These are phyloP conservation scores for Colletotrichum echinochloae DNA, from an alignment of 2,329 filamentous ascomycete genomes.

Conservation along the genomic window DNA sequence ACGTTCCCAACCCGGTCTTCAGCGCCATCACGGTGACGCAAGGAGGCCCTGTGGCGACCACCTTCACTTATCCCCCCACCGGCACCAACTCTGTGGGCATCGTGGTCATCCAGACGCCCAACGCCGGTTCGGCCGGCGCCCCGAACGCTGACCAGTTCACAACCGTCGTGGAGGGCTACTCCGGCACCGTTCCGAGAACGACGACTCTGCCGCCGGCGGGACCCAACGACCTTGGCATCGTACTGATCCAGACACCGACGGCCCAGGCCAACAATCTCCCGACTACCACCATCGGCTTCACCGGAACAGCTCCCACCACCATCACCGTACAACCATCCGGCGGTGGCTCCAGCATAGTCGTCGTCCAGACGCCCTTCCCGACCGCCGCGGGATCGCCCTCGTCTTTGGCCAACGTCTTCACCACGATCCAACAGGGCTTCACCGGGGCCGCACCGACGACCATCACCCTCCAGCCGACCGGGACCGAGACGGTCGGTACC, in stretches of 20 bases:
- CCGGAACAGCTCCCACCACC: constrained; percentile 20
- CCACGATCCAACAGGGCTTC: constrained; percentile 25
- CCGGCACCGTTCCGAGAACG: constrained; percentile 20
- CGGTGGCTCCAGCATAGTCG: constrained; percentile 33
- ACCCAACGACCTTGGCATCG: constrained; percentile 18
- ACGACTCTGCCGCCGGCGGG: constrained; percentile 28
- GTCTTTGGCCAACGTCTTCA: constrained; percentile 13
- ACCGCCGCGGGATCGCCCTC: neutral
- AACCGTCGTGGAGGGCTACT: constrained; percentile 25
- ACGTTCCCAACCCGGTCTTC: neutral
- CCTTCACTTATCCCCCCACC: constrained; percentile 17
- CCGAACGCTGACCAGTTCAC: constrained; percentile 19
- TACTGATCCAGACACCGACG: constrained; percentile 34
- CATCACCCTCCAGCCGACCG: constrained; percentile 25
- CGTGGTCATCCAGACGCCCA: constrained; percentile 35
- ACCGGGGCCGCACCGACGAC: constrained; percentile 18
- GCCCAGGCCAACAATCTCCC: constrained; percentile 9
- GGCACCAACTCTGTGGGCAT: constrained; percentile 32
- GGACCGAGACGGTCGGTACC: constrained; percentile 20
- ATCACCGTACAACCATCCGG: constrained; percentile 30
- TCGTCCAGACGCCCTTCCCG: constrained; percentile 31
- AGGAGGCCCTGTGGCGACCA: constrained; percentile 17
- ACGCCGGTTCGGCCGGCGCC: constrained; percentile 16
- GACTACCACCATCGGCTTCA: constrained; percentile 29
- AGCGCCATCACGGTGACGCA: constrained; percentile 20